Evolutionary conservation across 805 yeast genomes (phyloP), one percentile per base, ranked within the genome.

Genomic region (Yueomyces sinensis): DNA sequence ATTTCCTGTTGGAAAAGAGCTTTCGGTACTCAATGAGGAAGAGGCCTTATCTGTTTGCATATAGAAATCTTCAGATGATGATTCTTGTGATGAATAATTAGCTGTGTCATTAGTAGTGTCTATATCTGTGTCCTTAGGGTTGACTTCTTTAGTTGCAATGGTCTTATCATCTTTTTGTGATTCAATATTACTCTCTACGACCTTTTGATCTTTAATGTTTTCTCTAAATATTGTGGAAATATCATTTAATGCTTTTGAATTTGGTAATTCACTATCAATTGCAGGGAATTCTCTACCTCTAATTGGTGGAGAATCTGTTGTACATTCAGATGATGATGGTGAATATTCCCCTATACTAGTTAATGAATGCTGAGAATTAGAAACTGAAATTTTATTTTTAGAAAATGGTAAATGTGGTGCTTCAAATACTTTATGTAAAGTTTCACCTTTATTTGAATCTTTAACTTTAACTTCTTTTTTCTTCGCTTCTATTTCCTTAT

Each of bases 311-410:
- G 66, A 59, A 25, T 61, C 68, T 37, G 50, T 52, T 5, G 61
- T 57, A 47, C 63, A 53, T 34, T 64, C 69, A 1, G 67, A 62
- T 2, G 68, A 62, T 5, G 66, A 60, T 15, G 70, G 70, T 3
- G 69, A 63, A 44, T 58, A 65, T 13, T 65, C 66, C 1, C 70
- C 70, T 29, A 65, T 63, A 2, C 56, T 52, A 1, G 68, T 61
- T 13, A 62, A 61, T 7, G 62, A 53, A 18, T 50, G 50, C 29
- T 58, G 58, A 3, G 56, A 52, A 27, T 49, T 52, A 28, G 54
- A 59, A 38, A 44, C 41, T 15, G 37, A 56, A 51, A 49, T 52
- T 17, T 38, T 37, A n/a, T 17, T 27, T 5, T 37, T 36, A 9
- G 43, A 39, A 36, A 54, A 52, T 9, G 59, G 59, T 32, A 45